phyloP scores from a whole-genome alignment of 176 grass and related monocot genomes.

The Aegilops bicornis region DNA sequence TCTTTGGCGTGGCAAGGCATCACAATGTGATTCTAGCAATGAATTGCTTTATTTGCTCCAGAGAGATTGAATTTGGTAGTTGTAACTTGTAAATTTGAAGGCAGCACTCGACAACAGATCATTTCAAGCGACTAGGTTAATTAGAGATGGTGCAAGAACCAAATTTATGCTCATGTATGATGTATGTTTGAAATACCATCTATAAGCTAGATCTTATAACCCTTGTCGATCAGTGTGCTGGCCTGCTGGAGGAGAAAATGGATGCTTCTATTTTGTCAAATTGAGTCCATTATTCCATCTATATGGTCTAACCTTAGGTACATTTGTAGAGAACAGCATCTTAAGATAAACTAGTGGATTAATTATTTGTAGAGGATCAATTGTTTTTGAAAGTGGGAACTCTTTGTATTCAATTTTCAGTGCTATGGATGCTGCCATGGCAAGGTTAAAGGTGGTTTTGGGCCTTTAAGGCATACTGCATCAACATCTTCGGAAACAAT shows the following conservation, averaged over 20 bases:
- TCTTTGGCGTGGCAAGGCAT: background rate
- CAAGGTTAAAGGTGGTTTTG: background rate
- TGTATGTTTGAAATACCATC: background rate
- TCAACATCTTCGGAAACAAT: background rate
- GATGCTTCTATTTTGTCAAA: background rate
- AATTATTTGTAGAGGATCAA: background rate
- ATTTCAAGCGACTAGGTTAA: background rate
- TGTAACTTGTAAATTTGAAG: background rate
- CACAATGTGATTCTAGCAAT: background rate
- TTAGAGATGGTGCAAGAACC: background rate
- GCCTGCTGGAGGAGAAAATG: background rate
- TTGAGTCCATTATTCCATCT: background rate
- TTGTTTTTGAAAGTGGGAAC: background rate
- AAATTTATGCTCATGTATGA: background rate
- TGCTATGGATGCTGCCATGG: background rate
- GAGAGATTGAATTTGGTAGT: background rate
- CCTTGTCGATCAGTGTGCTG: background rate
- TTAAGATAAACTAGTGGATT: slow-evolving; percentile 4
- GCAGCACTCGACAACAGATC: background rate
- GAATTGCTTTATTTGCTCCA: background rate
- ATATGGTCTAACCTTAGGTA: background rate
- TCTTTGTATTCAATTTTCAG: background rate
- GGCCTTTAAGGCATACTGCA: background rate
- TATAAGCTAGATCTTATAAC: background rate
- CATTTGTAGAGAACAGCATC: background rate